Percentiles rank a stretch among this genome's conserved stretches.
These are phyloP conservation scores for Sporisorium graminicola DNA, from an alignment of 1,284 basidiomycete species.

Conservation along the genomic window DNA sequence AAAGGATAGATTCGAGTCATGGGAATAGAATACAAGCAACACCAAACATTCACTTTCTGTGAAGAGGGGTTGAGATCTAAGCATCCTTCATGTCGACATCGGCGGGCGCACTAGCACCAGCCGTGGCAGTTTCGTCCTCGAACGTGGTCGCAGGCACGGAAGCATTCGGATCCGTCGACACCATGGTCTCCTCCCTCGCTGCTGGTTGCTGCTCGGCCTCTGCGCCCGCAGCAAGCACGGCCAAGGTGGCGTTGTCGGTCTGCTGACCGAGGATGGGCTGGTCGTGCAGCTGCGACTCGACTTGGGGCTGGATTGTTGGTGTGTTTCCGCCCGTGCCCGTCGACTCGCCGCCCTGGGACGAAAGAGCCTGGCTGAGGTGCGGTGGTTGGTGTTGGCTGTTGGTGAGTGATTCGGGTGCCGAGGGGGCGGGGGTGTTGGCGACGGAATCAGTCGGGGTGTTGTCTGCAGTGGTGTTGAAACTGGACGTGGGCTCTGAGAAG, in stretches of 20 bases:
- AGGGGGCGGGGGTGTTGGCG: slow-evolving; percentile 14
- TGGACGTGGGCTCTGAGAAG: slow-evolving; percentile 20
- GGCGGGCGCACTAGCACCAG: not conserved
- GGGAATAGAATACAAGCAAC: slow-evolving; percentile 10
- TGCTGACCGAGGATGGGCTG: slow-evolving; percentile 11
- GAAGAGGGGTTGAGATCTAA: not conserved
- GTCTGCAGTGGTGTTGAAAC: slow-evolving; percentile 18
- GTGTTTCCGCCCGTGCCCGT: slow-evolving; percentile 14
- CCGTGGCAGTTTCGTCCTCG: slow-evolving; percentile 7
- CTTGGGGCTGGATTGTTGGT: slow-evolving; percentile 34
- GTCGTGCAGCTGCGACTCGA: slow-evolving; percentile 42
- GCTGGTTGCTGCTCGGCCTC: slow-evolving; percentile 28
- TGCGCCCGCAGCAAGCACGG: slow-evolving; percentile 23
- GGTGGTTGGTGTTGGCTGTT: too few species aligned
- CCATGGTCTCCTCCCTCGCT: slow-evolving; percentile 11
- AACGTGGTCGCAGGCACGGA: slow-evolving; percentile 18
- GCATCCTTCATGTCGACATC: slow-evolving; percentile 45
- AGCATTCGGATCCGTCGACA: slow-evolving; percentile 17
- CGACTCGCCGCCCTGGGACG: slow-evolving; percentile 25
- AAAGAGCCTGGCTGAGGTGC: slow-evolving; percentile 4
- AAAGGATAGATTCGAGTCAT: not conserved
- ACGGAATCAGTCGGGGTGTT: slow-evolving; percentile 26
- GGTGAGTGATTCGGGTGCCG: not conserved
- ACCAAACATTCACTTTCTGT: not conserved
- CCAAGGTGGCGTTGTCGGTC: slow-evolving; percentile 22